Base-by-base conservation (phyloP, 163 green algal species). In the Chloromonas sp. region DNA sequence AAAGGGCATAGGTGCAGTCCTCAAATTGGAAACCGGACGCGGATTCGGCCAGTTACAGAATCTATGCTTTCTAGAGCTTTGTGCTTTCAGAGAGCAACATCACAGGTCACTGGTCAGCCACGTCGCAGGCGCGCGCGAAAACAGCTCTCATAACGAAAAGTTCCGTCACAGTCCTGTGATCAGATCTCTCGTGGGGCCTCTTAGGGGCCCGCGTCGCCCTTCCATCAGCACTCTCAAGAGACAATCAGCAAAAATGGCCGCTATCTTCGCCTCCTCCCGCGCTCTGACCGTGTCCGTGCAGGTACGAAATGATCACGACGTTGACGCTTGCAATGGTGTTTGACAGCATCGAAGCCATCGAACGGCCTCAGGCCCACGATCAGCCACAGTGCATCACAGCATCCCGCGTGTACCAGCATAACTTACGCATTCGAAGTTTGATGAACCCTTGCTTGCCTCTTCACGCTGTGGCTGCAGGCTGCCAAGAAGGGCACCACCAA, bases 401-500 rank as follows among this genome's bases (percentile, higher is more conserved):
- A 15, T 5, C 66, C 11, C 66, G 5, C 66, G 5, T 74, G 66
- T 74, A 74, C 36, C 5, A 11, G 66, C 66, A 5, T 74, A 5
- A 11, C 66, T 74, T 74, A 15, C 66, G 66, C 66, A 15, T 74
- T 74, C 66, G 5, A 74, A 74, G 66, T 74, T 5, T 74, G 66
- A 15, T 11, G 5, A 36, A 36, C 11, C 66, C 66, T 74, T 11
- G 66, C 66, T 74, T 11, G 66, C 11, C 5, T 11, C 5, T 11
- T 5, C 11, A 11, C 11, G 66, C 5, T 74, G 66, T 11, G 66
- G 5, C 66, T 74, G 66, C 66, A 74, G 81, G 81, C 81, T 70
- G 79, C 81, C 81, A 84, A 84, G 81, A 84, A 88, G 85, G 85
- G 71, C 78, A 83, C 80, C 71, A 71, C 71, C 8, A 70, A 83